Conservation (phyloP, 2,329 filamentous ascomycete species). For the Didymella keratinophila region DNA sequence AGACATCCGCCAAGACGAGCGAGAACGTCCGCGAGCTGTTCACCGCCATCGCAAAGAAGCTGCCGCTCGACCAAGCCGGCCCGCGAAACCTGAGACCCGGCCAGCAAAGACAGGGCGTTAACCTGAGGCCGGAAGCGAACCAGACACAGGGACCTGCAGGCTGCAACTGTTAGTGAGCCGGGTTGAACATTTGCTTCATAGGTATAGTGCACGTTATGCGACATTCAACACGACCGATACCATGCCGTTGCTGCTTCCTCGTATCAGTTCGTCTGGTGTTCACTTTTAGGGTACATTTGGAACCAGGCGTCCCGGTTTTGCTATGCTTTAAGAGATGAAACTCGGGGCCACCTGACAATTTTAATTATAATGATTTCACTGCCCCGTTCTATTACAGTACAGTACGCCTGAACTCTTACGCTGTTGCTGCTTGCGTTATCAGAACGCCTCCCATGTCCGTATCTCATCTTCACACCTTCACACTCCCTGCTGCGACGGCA, state of each 20-base stretch:
- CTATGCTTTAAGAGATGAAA: constrained; percentile 36
- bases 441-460: not conserved
- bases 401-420: constrained; percentile 1
- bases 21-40: constrained; percentile 97
- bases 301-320: constrained; percentile 39
- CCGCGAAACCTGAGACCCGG: constrained; percentile 77
- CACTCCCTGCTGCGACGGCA: not conserved
- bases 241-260: constrained; percentile 12
- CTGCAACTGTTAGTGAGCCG: constrained; percentile 67
- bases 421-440: constrained; percentile 1
- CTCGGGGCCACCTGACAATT: constrained; percentile 43
- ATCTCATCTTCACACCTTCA: no score
- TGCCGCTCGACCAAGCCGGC: constrained; percentile 95
- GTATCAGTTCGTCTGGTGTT: constrained; percentile 23
- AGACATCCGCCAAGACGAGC: constrained; percentile 96
- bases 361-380: constrained; percentile 40
- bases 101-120: constrained; percentile 69
- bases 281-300: constrained; percentile 33
- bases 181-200: constrained; percentile 18
- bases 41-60: constrained; percentile 96
- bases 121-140: constrained; percentile 69
- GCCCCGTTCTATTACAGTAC: constrained; percentile 13
- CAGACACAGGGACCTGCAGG: constrained; percentile 64
- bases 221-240: constrained; percentile 14
- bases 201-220: constrained; percentile 17